Conservation (phyloP, 805 yeast species). For the Starmerella stigmatis region DNA sequence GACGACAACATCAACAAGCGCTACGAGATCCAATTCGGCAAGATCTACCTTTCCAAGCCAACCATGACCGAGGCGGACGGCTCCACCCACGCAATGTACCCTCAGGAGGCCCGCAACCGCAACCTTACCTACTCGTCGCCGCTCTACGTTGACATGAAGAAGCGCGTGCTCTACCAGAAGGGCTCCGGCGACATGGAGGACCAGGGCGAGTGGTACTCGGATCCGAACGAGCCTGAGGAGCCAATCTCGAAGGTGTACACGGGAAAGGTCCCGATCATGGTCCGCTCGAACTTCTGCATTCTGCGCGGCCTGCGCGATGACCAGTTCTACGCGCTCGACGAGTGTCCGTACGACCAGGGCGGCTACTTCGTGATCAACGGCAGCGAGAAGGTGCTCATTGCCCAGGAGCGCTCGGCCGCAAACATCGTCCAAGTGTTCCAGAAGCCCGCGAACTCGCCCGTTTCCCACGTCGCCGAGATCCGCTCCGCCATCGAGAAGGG, state of each 20-base stretch:
- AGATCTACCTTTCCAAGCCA: conserved; percentile 90
- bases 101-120: conserved; percentile 95
- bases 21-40: conserved; percentile 95
- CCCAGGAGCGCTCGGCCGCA: conserved; percentile 98
- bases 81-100: conserved; percentile 96
- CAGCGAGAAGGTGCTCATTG: conserved; percentile 94
- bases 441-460: conserved; percentile 94
- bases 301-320: conserved; percentile 80
- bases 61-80: conserved; percentile 99
- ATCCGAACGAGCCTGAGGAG: conserved; percentile 49
- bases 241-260: conserved; percentile 75
- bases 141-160: conserved; percentile 88
- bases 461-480: conserved; percentile 91
- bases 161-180: conserved; percentile 50
- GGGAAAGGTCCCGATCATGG: conserved; percentile 97
- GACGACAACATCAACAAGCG: conserved; percentile 82
- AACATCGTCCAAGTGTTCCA: conserved; percentile 97
- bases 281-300: conserved; percentile 91
- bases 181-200: conserved; percentile 25
- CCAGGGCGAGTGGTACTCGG: conserved; percentile 54
- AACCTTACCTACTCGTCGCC: conserved; percentile 95
- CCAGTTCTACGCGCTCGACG: conserved; percentile 89
- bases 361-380: conserved; percentile 98
- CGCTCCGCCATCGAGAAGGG: conserved; percentile 96
- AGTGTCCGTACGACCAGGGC: conserved; percentile 99